Base-by-base conservation (phyloP, 2,329 filamentous ascomycete species). In the Atkinsonella hypoxylon region DNA sequence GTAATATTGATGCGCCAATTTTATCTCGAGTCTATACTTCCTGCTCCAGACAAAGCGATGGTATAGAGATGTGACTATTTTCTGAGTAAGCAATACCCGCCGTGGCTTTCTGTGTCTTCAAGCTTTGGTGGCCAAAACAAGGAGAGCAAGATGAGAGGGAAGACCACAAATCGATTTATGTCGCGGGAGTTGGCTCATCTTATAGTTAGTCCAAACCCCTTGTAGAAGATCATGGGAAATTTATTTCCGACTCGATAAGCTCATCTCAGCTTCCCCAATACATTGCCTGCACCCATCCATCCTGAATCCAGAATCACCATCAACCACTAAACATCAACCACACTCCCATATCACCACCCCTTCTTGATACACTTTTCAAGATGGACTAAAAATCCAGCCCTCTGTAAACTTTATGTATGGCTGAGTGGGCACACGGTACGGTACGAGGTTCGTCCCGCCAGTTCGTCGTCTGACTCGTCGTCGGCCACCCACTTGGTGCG, bases 401-500 rank as follows among this genome's bases (percentile, higher is more conserved):
- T 12, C 20, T 46, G 36, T 22, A 20, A 31, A 26, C 26, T 26
- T 30, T 46, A 18, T 46, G 18, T 30, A 11, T 38, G 17, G 44
- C 40, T 30, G 44, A 47, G 48, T 48, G 46, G 49, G 22, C 41
- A 40, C 31, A 39, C 49, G 46, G 44, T 45, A 52, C 49, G 49
- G 47, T 51, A 49, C 47, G 52, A 51, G 52, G 47, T 53, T 53
- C 47, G 47, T 54, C 47, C 52, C 52, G 52, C 47, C 49, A 32
- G 31, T 31, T 54, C 26, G 46, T 52, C 51, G 48, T 48, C 45
- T 53, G 51, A 53, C 51, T 51, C 18, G 15, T 45, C 13, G 30
- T 45, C 13, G 30, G 43, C 43, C 43, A 45, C 43, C 43, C 34
- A 36, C 15, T 15, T 36, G 34, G 34, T 38, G 20, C 36, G 12